phyloP scores from a whole-genome alignment of 2,329 filamentous ascomycete species.

The Gaeumannomyces sp. region DNA sequence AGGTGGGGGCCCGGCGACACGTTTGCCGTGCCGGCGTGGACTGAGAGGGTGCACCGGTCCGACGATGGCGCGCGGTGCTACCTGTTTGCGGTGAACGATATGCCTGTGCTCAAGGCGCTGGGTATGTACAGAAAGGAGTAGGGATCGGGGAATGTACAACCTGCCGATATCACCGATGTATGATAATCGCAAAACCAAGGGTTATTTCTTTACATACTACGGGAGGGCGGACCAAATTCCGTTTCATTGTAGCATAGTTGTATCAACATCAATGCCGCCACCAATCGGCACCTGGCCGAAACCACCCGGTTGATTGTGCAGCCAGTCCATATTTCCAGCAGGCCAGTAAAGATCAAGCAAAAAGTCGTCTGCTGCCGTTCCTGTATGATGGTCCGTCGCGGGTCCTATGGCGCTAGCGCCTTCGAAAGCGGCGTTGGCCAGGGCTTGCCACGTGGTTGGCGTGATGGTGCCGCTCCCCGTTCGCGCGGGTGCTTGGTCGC shows the following conservation, averaged over 20 bases:
- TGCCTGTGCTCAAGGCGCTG: conserved; percentile 26
- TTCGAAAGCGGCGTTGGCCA: neutral
- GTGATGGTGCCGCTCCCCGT: conserved; percentile 1
- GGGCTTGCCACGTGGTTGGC: neutral
- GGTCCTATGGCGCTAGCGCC: neutral
- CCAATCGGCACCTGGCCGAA: neutral
- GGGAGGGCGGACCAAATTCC: too few species aligned
- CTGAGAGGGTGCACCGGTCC: conserved; percentile 39
- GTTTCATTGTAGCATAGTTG: neutral
- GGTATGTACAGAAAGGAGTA: conserved; percentile 16
- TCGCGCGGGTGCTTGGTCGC: neutral
- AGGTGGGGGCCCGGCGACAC: conserved; percentile 43
- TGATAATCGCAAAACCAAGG: too few species aligned
- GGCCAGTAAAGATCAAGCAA: conserved; percentile 8
- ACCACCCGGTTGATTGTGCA: conserved; percentile 1
- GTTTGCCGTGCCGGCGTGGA: conserved; percentile 48
- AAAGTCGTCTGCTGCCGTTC: neutral
- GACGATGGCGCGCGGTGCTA: conserved; percentile 23
- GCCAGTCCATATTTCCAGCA: conserved; percentile 8
- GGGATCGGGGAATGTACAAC: neutral
- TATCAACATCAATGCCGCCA: neutral
- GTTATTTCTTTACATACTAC: too few species aligned
- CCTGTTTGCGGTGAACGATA: conserved; percentile 28
- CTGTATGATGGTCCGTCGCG: neutral
- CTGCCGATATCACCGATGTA: too few species aligned